Evolutionary conservation across 1,284 basidiomycete species (phyloP), one percentile per base, ranked within the genome.

Genomic region (Fomitopsis palustris): DNA sequence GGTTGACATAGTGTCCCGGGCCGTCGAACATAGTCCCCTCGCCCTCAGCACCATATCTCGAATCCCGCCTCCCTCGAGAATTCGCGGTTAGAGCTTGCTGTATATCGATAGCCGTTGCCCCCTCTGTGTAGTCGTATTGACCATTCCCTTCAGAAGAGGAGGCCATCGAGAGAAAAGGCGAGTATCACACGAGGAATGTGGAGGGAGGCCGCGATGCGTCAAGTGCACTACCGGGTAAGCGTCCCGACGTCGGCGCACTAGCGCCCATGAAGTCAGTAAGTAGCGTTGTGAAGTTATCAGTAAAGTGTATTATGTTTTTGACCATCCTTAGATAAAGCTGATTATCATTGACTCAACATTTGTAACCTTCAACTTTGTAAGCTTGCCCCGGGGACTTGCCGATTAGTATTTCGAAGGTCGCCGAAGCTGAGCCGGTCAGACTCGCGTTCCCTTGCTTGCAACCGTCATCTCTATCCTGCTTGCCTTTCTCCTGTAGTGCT

Each of bases 31-130:
- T 84, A 21, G 86, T 76, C 35, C 85, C 84, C 56, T 81, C 81
- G 55, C 78, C 81, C 57, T 79, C 76, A 56, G 81, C 83, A 27
- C 80, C 84, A 59, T 87, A 85, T 55, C 85, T 83, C 4, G 90
- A 91, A 66, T 89, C 84, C n/a, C 85, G 81, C 42, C 88, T 79
- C 27, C 81, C 72, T 42, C 74, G 79, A 57, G 67, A 76, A 9
- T 60, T 57, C 62, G 77, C 82, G 39, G 77, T 75, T 31, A 86
- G 66, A 19, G 81, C 90, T 62, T 78, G 72, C 59, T 81, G 72
- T 55, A 93, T 91, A 62, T 92, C 90, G 39, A 85, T 76, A 9
- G 83, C 78, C n/a, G 87, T 88, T 38, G 91, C 90, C 39, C 90
- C 91, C 66, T 93, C 90, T 4, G 91, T 92, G 70, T 93, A 93